Percentiles rank a stretch among this genome's conserved stretches.
Conservation (phyloP, 805 yeast genomes). For the Candida endomychidarum region DNA sequence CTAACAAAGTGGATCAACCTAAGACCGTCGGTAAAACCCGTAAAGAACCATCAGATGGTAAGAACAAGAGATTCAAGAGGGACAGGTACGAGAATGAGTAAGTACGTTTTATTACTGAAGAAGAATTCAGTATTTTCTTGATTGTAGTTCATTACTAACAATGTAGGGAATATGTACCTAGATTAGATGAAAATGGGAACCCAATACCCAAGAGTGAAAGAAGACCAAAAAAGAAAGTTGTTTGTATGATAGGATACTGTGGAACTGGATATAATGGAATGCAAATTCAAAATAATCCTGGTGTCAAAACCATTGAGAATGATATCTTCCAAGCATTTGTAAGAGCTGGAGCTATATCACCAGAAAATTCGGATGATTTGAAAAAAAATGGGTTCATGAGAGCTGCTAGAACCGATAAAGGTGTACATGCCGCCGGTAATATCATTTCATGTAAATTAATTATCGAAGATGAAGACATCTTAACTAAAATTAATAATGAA, state of each 20-base stretch:
- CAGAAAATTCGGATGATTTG: constrained; percentile 83
- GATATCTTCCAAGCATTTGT: constrained; percentile 82
- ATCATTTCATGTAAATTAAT: constrained; percentile 82
- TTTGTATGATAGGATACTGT: constrained; percentile 88
- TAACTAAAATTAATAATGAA: constrained; percentile 66
- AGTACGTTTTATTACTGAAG: constrained; percentile 44
- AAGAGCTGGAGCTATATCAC: constrained; percentile 83
- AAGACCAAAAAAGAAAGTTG: constrained; percentile 86
- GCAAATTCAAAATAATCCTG: constrained; percentile 81
- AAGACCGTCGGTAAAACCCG: constrained; percentile 14
- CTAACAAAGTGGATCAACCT: constrained; percentile 2
- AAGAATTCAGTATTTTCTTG: not conserved
- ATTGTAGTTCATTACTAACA: constrained; percentile 4
- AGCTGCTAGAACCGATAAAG: constrained; percentile 90
- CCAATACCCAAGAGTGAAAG: constrained; percentile 58
- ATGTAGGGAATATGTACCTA: constrained; percentile 36
- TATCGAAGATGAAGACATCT: constrained; percentile 75
- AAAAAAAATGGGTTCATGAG: constrained; percentile 86
- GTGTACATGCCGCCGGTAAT: constrained; percentile 97
- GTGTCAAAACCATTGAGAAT: constrained; percentile 85
- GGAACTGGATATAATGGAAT: constrained; percentile 97
- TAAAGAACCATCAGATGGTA: constrained; percentile 1
- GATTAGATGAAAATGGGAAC: constrained; percentile 62
- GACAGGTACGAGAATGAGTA: constrained; percentile 45
- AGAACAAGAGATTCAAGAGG: constrained; percentile 16